phyloP scores from a whole-genome alignment of 805 yeast genomes.

The Clavispora asparagi region DNA sequence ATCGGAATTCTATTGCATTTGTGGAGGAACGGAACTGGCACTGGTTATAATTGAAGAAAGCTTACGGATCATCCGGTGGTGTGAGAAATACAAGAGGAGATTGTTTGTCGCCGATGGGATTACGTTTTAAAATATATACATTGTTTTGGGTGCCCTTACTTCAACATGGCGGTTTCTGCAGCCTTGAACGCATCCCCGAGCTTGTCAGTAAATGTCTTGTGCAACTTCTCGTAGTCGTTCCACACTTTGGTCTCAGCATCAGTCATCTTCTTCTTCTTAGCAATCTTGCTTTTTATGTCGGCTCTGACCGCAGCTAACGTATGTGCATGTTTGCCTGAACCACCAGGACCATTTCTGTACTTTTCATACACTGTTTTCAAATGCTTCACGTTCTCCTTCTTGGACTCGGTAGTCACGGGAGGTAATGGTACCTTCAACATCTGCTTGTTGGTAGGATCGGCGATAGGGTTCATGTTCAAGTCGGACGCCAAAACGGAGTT shows the following conservation, averaged over 20 bases:
- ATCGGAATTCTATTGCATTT: conserved; percentile 35
- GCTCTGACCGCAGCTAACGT: conserved; percentile 41
- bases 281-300: conserved; percentile 50
- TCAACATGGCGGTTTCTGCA: conserved; percentile 43
- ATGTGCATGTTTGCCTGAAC: conserved; percentile 32
- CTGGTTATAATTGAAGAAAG: conserved; percentile 58
- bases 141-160: conserved; percentile 10
- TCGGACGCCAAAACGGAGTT: conserved; percentile 66
- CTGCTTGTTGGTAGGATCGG: conserved; percentile 67
- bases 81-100: conserved; percentile 62
- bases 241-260: conserved; percentile 52
- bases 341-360: conserved; percentile 43
- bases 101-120: conserved; percentile 67
- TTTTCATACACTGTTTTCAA: conserved; percentile 65
- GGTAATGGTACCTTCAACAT: conserved; percentile 71
- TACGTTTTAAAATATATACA: conserved; percentile 2
- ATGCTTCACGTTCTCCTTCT: conserved; percentile 49
- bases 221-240: conserved; percentile 62
- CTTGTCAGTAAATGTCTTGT: conserved; percentile 57
- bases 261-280: conserved; percentile 43
- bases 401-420: conserved; percentile 65
- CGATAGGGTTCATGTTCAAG: conserved; percentile 75
- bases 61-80: conserved; percentile 67
- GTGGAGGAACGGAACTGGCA: conserved; percentile 46
- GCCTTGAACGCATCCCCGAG: conserved; percentile 37